Base-by-base conservation (phyloP, 2,329 filamentous ascomycete genomes). In the Parascedosporium putredinis region DNA sequence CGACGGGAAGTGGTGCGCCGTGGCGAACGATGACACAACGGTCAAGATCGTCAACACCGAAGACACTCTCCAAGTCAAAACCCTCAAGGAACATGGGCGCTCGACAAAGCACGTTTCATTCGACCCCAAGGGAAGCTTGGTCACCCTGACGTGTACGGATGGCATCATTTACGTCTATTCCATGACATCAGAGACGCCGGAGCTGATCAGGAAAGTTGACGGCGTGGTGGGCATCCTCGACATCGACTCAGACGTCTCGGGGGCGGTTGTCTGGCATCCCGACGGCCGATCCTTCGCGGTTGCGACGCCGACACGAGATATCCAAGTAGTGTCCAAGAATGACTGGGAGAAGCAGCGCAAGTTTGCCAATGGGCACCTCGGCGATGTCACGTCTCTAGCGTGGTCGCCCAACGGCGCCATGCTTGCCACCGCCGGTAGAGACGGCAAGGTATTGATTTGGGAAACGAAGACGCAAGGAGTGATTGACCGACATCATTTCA, bases 351-450 rank as follows among this genome's bases (percentile, higher is more conserved):
- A 85, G 56, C 89, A 97, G 64, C 79, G 85, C 53, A 68, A 72
- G 0, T 98, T 98, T 62, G 70, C 81, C 12, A 81, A 83, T 25
- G 88, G 85, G 0, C 93, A 97, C 61, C 81, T 81, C 38, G 84
- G 83, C 16, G 86, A 94, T 56, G 84, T 98, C 52, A 95, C 88
- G 0, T 86, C 90, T 2, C 68, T 94, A 31, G 82, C 86, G 31
- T 98, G 93, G 93, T 95, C 91, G 12, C 88, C 89, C 2, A 98
- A 98, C 61, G 93, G 93, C 34, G 87, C 90, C 1, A 73, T 98
- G 59, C 73, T 98, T 20, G 88, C 83, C 8, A 81, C 80, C 16
- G 81, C 83, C 14, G 80, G 72, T 54, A 80, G 79, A 56, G 83
- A 86, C 59, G 76, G 78, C 57, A 87, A 81, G 61, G 68, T 94